Evolutionary conservation across 495 filamentous ascomycete species (phyloP), one percentile per base, ranked within the genome.

Genomic region (Xylaria sp.): DNA sequence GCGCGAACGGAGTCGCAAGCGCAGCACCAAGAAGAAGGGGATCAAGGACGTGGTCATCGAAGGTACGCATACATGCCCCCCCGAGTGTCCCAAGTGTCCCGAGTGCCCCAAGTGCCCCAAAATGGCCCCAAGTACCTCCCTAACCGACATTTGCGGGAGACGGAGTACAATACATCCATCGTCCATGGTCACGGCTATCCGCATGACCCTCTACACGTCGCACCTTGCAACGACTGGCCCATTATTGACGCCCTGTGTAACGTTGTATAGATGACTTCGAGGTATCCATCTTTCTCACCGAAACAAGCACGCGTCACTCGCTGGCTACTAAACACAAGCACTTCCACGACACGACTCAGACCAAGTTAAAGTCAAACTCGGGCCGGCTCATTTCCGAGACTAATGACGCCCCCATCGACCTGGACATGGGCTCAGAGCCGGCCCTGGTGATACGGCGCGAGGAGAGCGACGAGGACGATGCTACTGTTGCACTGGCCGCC

Each of bases 231-330:
- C 29, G 31, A 57, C 46, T 26, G 15, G 61, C 33, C 68, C 9
- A 29, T 48, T 19, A 68, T 72, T 75, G 70, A 71, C 66, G 46
- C 52, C 70, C 72, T 53, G 76, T 74, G 72, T 78, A 72, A 76
- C 71, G 64, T 37, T 61, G 24, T 37, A 66, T 78, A 97, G 96
- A 97, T 83, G 95, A 97, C 62, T 99, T 98, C 76, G 94, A 98
- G 77, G 93, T 97, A 48, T 91, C 93, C 21, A 90, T 98, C 71
- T 99, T 98, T 82, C 87, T 99, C 74, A 97, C 92, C 43, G 92
- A 97, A 80, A 91, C 90, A 8, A 90, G 90, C 29, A 93, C 93
- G n/a, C 89, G 94, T 37, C 95, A 98, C 84, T 91, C 93, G 19
- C 85, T 99, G 12, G 87, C 98, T 64, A 91, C 91, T 71, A 95